Evolutionary conservation across 495 filamentous ascomycete species (phyloP).

Genomic region (Neurospora sp.): DNA sequence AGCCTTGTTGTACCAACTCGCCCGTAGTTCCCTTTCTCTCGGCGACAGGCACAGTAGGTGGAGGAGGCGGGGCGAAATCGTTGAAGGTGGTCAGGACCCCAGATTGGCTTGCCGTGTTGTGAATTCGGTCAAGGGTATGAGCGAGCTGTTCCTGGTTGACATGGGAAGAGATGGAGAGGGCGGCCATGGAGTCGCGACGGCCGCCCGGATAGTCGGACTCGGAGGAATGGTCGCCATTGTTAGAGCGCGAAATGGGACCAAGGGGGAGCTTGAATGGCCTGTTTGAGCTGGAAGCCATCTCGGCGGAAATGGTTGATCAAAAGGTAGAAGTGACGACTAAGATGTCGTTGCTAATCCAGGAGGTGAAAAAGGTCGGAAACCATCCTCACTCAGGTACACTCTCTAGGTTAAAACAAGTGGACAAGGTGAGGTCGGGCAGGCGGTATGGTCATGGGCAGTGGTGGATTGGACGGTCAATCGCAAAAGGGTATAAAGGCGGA

Average conservation of each 20-base stretch:
- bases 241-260: not conserved
- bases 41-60: conserved; percentile 37
- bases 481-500: not conserved
- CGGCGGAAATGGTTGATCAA: not conserved
- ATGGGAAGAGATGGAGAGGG: conserved; percentile 43
- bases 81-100: conserved; percentile 79
- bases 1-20: conserved; percentile 66
- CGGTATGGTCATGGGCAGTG: not conserved
- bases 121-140: conserved; percentile 72
- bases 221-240: not conserved
- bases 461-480: not conserved
- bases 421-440: not conserved
- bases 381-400: not conserved
- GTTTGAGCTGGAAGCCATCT: not conserved
- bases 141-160: conserved; percentile 62
- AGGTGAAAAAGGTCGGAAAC: not conserved
- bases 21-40: conserved; percentile 61
- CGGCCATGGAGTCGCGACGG: conserved; percentile 55
- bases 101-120: conserved; percentile 70
- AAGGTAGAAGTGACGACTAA: not conserved
- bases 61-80: conserved; percentile 55
- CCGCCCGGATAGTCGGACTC: not conserved
- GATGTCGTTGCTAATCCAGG: not conserved
- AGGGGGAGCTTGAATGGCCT: not conserved
- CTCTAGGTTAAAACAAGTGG: not conserved